Evolutionary conservation across 2,329 filamentous ascomycete species (phyloP), one percentile per base, ranked within the genome.

Genomic region (Colletotrichum sp.): DNA sequence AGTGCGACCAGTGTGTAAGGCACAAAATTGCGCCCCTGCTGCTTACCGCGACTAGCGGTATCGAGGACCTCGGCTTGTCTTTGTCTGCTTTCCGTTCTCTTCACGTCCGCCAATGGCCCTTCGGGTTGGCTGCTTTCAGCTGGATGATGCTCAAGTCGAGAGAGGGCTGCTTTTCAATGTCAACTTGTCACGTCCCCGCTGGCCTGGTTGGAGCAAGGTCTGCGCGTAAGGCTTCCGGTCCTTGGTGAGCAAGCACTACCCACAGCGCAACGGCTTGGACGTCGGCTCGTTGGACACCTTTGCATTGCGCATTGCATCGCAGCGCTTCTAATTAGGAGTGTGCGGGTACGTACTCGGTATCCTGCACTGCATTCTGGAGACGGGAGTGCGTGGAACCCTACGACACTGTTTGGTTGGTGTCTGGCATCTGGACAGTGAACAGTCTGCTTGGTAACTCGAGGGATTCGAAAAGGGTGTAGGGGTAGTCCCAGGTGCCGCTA

Each of bases 1-100:
- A 80, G 80, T 80, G 79, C 80, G 76, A 80, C 65, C 32, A 75
- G 59, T 64, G 44, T 25, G 59, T 52, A 49, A 19, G 59, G 70
- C 49, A 69, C 64, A 65, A 49, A 34, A 30, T 36, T 34, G 49
- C 34, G 64, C 29, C 74, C 65, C 70, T 69, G 74, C 34, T 62
- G 39, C 64, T 59, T 69, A 73, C 70, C 64, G 59, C 44, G 64
- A 73, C 74, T 73, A 73, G 73, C 64, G 64, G 73, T 61, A 76
- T 61, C 65, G 15, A 69, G 6, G 44, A 73, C 70, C 73, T 76
- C 70, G 73, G 70, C 70, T 65, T 57, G 73, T 69, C 64, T 69
- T 68, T 34, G 70, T 63, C 34, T 69, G 59, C 39, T 71, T 69
- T 67, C 63, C 52, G 63, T 49, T n/a, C 44, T 49, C 55, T 72